These are phyloP conservation scores for Xerophyta viscosa DNA, from an alignment of 106 monocot genomes.

Conservation along the genomic window DNA sequence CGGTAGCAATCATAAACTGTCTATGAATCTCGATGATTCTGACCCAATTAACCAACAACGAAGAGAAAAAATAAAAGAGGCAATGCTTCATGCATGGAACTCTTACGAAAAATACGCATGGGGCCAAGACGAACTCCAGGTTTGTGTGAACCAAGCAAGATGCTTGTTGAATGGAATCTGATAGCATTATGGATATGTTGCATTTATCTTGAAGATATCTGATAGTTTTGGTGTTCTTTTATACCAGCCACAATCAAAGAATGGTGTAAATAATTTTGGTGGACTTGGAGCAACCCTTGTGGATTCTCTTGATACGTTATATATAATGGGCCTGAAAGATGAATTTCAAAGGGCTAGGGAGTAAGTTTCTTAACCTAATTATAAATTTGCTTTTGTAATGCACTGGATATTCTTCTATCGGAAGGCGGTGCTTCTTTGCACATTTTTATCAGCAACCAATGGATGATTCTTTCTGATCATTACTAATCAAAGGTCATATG, in stretches of 20 bases:
- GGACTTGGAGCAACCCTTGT: slow-evolving; percentile 91
- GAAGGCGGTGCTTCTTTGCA: too few species aligned
- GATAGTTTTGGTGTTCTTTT: slow-evolving; percentile 4
- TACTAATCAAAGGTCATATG: neutral
- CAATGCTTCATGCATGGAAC: slow-evolving; percentile 97
- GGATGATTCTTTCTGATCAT: neutral
- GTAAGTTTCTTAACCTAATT: slow-evolving; percentile 34
- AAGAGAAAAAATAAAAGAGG: slow-evolving; percentile 88
- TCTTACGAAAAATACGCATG: slow-evolving; percentile 90
- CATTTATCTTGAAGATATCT: too few species aligned
- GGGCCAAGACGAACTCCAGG: slow-evolving; percentile 92
- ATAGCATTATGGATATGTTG: too few species aligned
- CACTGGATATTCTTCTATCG: too few species aligned
- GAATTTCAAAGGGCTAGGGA: slow-evolving; percentile 87
- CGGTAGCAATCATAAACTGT: slow-evolving; percentile 3
- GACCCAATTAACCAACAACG: slow-evolving; percentile 61
- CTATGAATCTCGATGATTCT: slow-evolving; percentile 19
- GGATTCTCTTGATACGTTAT: slow-evolving; percentile 88
- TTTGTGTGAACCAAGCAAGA: slow-evolving; percentile 2
- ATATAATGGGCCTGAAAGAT: slow-evolving; percentile 89
- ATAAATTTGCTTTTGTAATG: too few species aligned
- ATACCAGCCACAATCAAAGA: slow-evolving; percentile 79
- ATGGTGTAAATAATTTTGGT: slow-evolving; percentile 88
- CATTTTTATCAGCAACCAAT: too few species aligned
- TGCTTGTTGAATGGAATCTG: too few species aligned